Conservation (phyloP, 2,329 filamentous ascomycete species). For the Phoma herbarum region DNA sequence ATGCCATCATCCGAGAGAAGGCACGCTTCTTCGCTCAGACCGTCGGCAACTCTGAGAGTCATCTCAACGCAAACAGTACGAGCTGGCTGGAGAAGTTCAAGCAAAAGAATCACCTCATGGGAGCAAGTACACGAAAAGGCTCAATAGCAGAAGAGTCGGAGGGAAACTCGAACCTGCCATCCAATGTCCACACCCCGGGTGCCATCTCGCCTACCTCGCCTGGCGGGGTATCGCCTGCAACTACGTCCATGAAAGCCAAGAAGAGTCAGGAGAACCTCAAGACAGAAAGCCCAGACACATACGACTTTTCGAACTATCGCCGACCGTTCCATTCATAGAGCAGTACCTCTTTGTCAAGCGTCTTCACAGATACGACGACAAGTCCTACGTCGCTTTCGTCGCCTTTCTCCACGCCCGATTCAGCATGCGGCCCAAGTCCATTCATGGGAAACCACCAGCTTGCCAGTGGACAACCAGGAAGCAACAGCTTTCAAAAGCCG, state of each 20-base stretch:
- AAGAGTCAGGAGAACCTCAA: constrained; percentile 74
- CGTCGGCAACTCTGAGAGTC: constrained; percentile 74
- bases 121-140: constrained; percentile 63
- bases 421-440: constrained; percentile 65
- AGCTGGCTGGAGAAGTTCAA: constrained; percentile 97
- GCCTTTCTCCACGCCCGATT: constrained; percentile 81
- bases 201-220: constrained; percentile 79
- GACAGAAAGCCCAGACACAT: constrained; percentile 64
- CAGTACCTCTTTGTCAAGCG: constrained; percentile 72
- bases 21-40: constrained; percentile 81
- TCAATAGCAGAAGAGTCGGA: constrained; percentile 73
- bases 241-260: constrained; percentile 67
- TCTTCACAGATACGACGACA: constrained; percentile 66
- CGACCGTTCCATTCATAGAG: constrained; percentile 72
- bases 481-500: constrained; percentile 72
- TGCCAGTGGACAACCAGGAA: constrained; percentile 57
- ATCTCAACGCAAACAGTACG: constrained; percentile 74
- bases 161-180: constrained; percentile 63
- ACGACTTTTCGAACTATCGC: constrained; percentile 66
- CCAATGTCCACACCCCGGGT: constrained; percentile 68
- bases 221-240: constrained; percentile 72
- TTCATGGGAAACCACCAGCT: constrained; percentile 66
- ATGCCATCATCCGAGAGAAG: constrained; percentile 85
- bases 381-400: constrained; percentile 76
- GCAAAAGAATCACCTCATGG: constrained; percentile 76